Conservation (phyloP, 2,329 filamentous ascomycete genomes). For the Colletotrichum chrysophilum region DNA sequence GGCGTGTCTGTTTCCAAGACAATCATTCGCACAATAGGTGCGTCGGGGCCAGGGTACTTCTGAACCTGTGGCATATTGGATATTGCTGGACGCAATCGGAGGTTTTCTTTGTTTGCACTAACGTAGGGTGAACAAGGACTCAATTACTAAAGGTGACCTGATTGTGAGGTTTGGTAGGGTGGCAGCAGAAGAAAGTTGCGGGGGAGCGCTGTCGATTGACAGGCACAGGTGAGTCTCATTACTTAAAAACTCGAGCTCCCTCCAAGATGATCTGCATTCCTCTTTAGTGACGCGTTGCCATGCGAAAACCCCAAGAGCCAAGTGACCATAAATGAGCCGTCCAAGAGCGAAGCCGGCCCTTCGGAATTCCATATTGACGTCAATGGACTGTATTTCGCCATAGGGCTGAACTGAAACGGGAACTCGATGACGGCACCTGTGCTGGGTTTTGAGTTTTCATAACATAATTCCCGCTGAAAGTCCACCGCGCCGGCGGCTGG, state of each 20-base stretch:
- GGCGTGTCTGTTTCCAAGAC: constrained; percentile 65
- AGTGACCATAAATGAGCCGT: background rate
- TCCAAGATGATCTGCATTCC: background rate
- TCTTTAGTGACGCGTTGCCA: constrained; percentile 1
- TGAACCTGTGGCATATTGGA: background rate
- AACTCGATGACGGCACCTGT: constrained; percentile 8
- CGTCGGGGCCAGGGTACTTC: constrained; percentile 9
- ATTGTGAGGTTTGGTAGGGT: background rate
- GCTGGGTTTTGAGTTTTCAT: constrained; percentile 12
- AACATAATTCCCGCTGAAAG: constrained; percentile 16
- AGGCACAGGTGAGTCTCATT: background rate
- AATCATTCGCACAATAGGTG: constrained; percentile 40
- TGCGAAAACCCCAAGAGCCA: background rate
- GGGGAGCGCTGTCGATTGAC: background rate
- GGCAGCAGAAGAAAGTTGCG: background rate
- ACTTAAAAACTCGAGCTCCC: background rate
- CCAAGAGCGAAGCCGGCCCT: background rate
- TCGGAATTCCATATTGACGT: constrained; percentile 8
- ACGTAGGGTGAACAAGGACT: background rate
- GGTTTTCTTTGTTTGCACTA: background rate
- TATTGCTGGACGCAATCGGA: background rate
- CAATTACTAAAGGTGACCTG: background rate
- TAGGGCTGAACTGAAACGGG: constrained; percentile 9
- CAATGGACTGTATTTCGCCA: background rate
- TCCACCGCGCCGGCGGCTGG: constrained; percentile 2